A percentile compares a stretch with the other conserved stretches of the same genome.
phyloP scores from a whole-genome alignment of 495 filamentous ascomycete genomes.

The Hamigera avellanea region DNA sequence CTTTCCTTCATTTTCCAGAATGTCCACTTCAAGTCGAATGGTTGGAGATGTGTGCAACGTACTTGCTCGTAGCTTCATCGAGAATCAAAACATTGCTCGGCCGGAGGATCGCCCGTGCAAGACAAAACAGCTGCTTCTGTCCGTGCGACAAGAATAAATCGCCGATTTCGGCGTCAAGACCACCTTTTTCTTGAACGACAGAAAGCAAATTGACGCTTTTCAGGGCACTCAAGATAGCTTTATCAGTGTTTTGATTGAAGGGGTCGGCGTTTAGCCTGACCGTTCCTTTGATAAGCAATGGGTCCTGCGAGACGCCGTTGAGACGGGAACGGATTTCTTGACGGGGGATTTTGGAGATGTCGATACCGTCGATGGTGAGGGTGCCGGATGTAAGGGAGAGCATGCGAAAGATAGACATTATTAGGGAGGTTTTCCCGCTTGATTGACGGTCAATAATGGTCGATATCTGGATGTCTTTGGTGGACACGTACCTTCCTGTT shows the following conservation, averaged over 20 bases:
- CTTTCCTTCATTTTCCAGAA: slow-evolving; percentile 2
- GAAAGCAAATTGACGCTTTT: slow-evolving; percentile 36
- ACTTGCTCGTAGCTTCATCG: slow-evolving; percentile 44
- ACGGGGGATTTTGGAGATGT: slow-evolving; percentile 34
- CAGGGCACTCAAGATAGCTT: slow-evolving; percentile 34
- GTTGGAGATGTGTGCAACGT: slow-evolving; percentile 9
- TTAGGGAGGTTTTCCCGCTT: slow-evolving; percentile 38
- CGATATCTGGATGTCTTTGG: too few relatives aligned
- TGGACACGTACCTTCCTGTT: slow-evolving; percentile 28
- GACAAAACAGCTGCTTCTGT: slow-evolving; percentile 52
- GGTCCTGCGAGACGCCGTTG: slow-evolving; percentile 45
- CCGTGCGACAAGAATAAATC: slow-evolving; percentile 44
- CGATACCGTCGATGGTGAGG: slow-evolving; percentile 37
- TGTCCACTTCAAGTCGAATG: slow-evolving; percentile 1
- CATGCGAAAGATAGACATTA: slow-evolving; percentile 44
- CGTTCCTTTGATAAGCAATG: slow-evolving; percentile 33
- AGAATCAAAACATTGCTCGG: slow-evolving; percentile 33
- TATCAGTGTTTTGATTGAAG: slow-evolving; percentile 13
- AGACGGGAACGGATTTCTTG: slow-evolving; percentile 35
- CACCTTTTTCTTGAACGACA: slow-evolving; percentile 37
- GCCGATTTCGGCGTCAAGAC: slow-evolving; percentile 38
- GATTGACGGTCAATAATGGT: too few relatives aligned
- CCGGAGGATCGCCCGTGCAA: slow-evolving; percentile 49
- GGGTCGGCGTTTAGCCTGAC: slow-evolving; percentile 41
- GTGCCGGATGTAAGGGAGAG: slow-evolving; percentile 30